phyloP scores from a whole-genome alignment of 768 basidiomycete genomes.

The Psilocybe sp. region DNA sequence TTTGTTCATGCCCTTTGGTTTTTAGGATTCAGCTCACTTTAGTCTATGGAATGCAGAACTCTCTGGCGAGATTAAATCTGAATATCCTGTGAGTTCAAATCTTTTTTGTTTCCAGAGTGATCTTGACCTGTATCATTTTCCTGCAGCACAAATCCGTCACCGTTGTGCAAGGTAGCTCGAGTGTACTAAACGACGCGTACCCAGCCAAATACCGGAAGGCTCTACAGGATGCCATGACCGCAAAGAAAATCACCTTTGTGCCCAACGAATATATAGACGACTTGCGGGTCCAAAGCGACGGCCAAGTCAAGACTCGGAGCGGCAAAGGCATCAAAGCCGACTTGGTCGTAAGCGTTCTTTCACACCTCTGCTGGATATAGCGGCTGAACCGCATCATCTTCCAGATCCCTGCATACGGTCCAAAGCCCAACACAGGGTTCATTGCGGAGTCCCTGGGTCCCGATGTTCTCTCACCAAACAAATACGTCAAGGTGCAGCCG shows the following conservation, averaged over 20 bases:
- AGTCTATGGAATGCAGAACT: conserved; percentile 23
- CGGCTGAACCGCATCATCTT: not conserved
- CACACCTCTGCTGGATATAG: not conserved
- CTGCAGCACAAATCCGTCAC: conserved; percentile 44
- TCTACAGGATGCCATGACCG: conserved; percentile 32
- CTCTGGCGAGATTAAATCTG: conserved; percentile 40
- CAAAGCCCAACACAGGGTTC: conserved; percentile 45
- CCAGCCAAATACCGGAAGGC: conserved; percentile 44
- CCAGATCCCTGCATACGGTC: conserved; percentile 30
- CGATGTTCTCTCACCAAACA: conserved; percentile 28
- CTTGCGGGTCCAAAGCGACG: conserved; percentile 29
- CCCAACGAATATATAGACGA: conserved; percentile 51
- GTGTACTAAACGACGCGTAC: conserved; percentile 51
- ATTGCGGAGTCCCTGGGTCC: conserved; percentile 34
- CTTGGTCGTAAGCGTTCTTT: conserved; percentile 43
- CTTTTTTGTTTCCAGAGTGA: conserved; percentile 4
- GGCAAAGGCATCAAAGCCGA: conserved; percentile 45
- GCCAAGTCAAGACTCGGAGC: conserved; percentile 41
- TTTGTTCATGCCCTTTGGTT: conserved; percentile 1
- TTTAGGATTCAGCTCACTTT: not conserved
- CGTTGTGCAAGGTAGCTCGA: conserved; percentile 48
- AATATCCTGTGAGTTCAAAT: conserved; percentile 30
- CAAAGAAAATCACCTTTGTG: conserved; percentile 43
- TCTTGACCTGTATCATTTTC: not conserved
- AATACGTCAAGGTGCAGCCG: conserved; percentile 42